These are phyloP conservation scores for Pachysandra terminalis DNA, from an alignment of 164 flowering plant genomes.

Conservation along the genomic window DNA sequence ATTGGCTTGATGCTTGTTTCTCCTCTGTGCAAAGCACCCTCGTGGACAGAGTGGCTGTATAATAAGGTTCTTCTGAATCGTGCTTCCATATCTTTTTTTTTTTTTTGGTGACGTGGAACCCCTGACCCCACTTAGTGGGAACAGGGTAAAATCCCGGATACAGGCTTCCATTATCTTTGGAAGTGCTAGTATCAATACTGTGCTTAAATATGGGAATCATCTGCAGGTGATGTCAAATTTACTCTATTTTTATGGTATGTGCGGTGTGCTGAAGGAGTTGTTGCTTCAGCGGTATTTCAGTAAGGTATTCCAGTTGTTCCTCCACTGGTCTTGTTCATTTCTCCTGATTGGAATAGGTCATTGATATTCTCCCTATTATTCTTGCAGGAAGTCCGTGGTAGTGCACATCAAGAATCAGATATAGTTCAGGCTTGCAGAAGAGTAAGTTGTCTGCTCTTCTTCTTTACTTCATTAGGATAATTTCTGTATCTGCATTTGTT, in stretches of 20 bases:
- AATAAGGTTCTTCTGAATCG: conserved; percentile 44
- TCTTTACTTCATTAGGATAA: background rate
- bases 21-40: conserved; percentile 65
- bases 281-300: conserved; percentile 84
- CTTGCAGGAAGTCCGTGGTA: conserved; percentile 78
- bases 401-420: conserved; percentile 67
- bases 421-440: conserved; percentile 81
- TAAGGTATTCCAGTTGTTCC: conserved; percentile 45
- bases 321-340: conserved; percentile 1
- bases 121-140: too few relatives aligned
- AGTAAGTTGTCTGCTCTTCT: conserved; percentile 38
- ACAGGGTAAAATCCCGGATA: too few relatives aligned
- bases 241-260: conserved; percentile 87
- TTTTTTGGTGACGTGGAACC: too few relatives aligned
- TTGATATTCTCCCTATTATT: background rate
- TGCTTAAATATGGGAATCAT: background rate
- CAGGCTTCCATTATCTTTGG: too few relatives aligned
- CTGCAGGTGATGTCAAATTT: conserved; percentile 79
- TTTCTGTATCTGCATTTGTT: background rate
- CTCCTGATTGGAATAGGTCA: background rate
- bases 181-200: background rate
- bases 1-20: conserved; percentile 69
- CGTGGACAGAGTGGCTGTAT: conserved; percentile 76
- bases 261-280: conserved; percentile 68
- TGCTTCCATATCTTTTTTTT: background rate